Percentiles rank a stretch among this genome's conserved stretches.
phyloP scores from a whole-genome alignment of 495 filamentous ascomycete species.

The Wilcoxina mikolae region DNA sequence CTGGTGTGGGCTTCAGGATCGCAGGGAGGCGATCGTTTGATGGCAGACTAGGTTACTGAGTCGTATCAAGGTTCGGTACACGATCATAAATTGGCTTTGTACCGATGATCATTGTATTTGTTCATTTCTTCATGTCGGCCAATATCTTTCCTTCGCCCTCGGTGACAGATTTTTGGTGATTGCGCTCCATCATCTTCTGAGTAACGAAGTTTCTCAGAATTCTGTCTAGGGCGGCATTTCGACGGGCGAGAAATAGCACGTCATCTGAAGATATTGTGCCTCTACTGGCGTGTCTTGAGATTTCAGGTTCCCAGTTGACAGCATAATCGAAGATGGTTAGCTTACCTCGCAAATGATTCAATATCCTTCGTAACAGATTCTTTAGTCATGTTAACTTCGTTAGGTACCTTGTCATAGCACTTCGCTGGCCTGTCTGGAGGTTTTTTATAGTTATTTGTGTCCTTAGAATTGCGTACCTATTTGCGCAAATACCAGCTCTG shows the following conservation, averaged over 20 bases:
- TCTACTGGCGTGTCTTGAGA: slow-evolving; percentile 44
- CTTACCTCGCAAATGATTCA: slow-evolving; percentile 61
- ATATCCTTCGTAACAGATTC: slow-evolving; percentile 63
- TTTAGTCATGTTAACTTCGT: too few relatives aligned
- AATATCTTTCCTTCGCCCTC: not conserved
- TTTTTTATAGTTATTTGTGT: too few relatives aligned
- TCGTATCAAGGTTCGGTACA: too few relatives aligned
- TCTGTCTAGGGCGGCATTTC: slow-evolving; percentile 70
- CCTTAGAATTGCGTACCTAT: slow-evolving; percentile 58
- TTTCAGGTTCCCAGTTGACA: not conserved
- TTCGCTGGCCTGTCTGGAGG: too few relatives aligned
- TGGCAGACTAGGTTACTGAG: too few relatives aligned
- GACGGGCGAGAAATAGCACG: slow-evolving; percentile 68
- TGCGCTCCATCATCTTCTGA: slow-evolving; percentile 36
- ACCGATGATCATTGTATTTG: too few relatives aligned
- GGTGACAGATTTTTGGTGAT: slow-evolving; percentile 9
- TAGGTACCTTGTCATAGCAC: too few relatives aligned
- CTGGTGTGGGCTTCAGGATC: too few relatives aligned
- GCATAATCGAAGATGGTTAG: not conserved
- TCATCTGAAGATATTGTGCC: slow-evolving; percentile 69
- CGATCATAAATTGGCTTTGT: too few relatives aligned
- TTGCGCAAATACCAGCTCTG: slow-evolving; percentile 81
- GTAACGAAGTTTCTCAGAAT: slow-evolving; percentile 56
- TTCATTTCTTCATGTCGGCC: too few relatives aligned
- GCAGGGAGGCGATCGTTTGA: too few relatives aligned